Base-by-base conservation (phyloP, 495 filamentous ascomycete species). In the Pseudevernia furfuracea region DNA sequence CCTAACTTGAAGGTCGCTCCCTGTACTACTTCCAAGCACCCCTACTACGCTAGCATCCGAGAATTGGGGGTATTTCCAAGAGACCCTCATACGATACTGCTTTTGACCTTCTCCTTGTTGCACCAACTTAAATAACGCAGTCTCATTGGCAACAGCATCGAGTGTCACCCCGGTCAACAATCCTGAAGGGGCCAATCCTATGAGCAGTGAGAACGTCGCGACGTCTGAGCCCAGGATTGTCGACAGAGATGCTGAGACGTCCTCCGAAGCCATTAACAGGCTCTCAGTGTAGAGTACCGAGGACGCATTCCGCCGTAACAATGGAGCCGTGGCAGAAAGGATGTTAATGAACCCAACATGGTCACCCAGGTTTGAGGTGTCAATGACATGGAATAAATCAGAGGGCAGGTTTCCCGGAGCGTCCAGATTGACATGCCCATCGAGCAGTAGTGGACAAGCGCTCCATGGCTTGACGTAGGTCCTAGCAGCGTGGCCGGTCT, bases 281-380 rank as follows among this genome's bases (percentile, higher is more conserved):
- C 69, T 52, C 63, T 82, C 78, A 0, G 78, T 84, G 62, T 81
- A 80, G 8, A 86, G 59, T 4, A 73, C 75, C 10, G 83, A 70
- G 38, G 74, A 78, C 5, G 73, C 66, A 1, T 57, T 61, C 32
- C 73, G 63, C 9, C 70, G 71, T 14, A 86, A 69, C 37, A 86
- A 64, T 14, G 80, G 84, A 14, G 68, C 67, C 1, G 79, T 66
- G 3, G 82, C 76, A 36, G 80, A 67, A 17, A 86, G 66, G 17
- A 85, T 48, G 60, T 81, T 82, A 12, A 86, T 46, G 1, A 72
- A 60, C 25, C 81, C 81, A 32, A 80, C 15, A 58, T 82, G 74
- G 65, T 84, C 81, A 25, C 71, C 68, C 10, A 85, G 71, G 61
- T 80, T 81, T 8, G 80, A 84, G 2, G 83, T 85, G 65, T 87